A percentile compares a stretch with the other conserved stretches of the same genome.
These are phyloP conservation scores for Berberis thunbergii DNA, from an alignment of 164 flowering plant genomes.

Conservation along the genomic window DNA sequence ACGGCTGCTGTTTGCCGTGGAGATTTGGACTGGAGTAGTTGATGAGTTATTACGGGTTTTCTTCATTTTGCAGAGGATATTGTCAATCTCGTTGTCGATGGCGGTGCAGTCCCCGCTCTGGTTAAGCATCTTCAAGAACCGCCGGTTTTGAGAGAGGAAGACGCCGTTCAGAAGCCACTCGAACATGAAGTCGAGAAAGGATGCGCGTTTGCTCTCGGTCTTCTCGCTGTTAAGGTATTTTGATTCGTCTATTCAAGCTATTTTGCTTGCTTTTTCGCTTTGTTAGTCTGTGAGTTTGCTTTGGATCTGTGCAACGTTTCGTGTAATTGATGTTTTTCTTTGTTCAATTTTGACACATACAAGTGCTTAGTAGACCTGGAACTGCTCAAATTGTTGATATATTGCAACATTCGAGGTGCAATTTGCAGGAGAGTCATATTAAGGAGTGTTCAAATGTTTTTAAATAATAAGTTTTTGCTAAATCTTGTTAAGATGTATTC, in stretches of 20 bases:
- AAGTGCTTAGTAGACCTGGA: no score
- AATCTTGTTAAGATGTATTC: no score
- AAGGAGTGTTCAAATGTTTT: no score
- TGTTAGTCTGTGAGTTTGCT: neutral
- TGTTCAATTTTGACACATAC: no score
- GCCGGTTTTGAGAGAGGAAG: conserved; percentile 17
- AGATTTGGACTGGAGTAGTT: neutral
- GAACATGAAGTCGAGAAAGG: conserved; percentile 94
- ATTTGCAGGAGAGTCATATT: no score
- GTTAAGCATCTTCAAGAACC: conserved; percentile 77
- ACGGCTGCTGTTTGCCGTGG: neutral
- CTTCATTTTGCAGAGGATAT: conserved; percentile 47
- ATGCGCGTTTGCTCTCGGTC: conserved; percentile 77
- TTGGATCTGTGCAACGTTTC: no score
- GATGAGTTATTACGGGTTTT: neutral
- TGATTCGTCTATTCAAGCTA: neutral
- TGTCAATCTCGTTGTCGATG: conserved; percentile 72
- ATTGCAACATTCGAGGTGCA: no score
- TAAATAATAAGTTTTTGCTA: no score
- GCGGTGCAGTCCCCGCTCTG: conserved; percentile 76
- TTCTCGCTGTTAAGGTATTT: conserved; percentile 77
- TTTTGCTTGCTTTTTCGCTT: neutral
- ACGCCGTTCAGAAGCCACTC: conserved; percentile 30
- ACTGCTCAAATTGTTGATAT: no score
- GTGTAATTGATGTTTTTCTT: no score